These are phyloP conservation scores for Artomyces pyxidatus DNA, from an alignment of 768 basidiomycete species.

Conservation along the genomic window DNA sequence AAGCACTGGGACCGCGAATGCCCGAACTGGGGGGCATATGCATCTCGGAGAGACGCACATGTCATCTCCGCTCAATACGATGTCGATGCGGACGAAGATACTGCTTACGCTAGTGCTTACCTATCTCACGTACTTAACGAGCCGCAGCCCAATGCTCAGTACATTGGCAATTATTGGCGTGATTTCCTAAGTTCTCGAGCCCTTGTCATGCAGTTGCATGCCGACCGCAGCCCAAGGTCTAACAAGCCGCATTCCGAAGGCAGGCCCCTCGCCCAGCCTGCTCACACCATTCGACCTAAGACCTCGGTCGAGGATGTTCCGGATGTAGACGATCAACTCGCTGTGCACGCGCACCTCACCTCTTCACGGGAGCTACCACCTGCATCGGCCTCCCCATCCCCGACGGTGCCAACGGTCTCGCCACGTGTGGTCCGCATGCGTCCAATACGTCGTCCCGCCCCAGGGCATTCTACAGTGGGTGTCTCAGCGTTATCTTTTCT, in stretches of 20 bases:
- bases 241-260: too few species aligned
- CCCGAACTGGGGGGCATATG: background rate
- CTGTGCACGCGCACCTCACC: too few species aligned
- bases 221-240: background rate
- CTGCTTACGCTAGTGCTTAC: background rate
- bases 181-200: background rate
- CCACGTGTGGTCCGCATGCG: too few species aligned
- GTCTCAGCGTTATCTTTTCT: background rate
- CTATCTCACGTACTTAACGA: background rate
- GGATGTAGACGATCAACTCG: too few species aligned
- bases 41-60: background rate
- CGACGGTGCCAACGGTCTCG: too few species aligned
- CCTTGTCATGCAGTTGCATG: background rate
- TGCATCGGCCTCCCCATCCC: too few species aligned
- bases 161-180: background rate
- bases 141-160: background rate
- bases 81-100: background rate
- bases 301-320: too few species aligned
- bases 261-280: too few species aligned
- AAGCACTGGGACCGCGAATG: background rate
- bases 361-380: too few species aligned
- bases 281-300: too few species aligned
- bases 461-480: background rate
- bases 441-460: background rate
- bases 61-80: background rate